Percentiles rank a stretch among this genome's conserved stretches.
These are phyloP conservation scores for Cladosporium sp. DNA, from an alignment of 2,329 filamentous ascomycete species.

Conservation along the genomic window DNA sequence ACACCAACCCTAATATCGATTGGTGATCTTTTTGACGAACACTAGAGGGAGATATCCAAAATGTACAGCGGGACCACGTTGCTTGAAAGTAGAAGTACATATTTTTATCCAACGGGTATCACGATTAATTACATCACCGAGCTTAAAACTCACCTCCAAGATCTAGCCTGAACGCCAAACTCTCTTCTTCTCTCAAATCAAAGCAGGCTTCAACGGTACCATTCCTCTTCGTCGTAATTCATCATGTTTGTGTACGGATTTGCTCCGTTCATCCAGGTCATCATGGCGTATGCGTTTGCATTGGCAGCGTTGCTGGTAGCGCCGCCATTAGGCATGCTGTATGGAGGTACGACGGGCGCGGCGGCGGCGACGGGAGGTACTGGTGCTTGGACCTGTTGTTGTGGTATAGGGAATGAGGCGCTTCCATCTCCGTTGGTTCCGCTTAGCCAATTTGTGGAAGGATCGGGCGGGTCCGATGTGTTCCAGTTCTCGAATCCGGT, in stretches of 20 bases:
- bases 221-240: constrained; percentile 43
- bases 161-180: not conserved
- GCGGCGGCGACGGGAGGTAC: not conserved
- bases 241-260: constrained; percentile 32
- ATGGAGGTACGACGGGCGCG: not conserved
- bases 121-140: not conserved
- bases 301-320: not conserved
- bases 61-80: too few relatives aligned
- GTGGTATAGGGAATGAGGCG: not conserved
- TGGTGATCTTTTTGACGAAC: not conserved
- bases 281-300: constrained; percentile 20
- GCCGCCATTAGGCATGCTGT: not conserved
- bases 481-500: constrained; percentile 65
- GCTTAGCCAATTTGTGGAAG: not conserved
- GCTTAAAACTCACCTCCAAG: not conserved
- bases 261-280: constrained; percentile 30
- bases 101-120: not conserved
- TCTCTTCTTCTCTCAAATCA: not conserved
- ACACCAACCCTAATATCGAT: not conserved
- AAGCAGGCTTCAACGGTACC: constrained; percentile 40
- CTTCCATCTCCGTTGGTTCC: not conserved
- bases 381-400: not conserved
- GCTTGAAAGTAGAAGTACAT: not conserved
- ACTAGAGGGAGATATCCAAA: too few relatives aligned
- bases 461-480: constrained; percentile 5